Evolutionary conservation across 1,284 basidiomycete species (phyloP).

Genomic region (Ganoderma boninense): DNA sequence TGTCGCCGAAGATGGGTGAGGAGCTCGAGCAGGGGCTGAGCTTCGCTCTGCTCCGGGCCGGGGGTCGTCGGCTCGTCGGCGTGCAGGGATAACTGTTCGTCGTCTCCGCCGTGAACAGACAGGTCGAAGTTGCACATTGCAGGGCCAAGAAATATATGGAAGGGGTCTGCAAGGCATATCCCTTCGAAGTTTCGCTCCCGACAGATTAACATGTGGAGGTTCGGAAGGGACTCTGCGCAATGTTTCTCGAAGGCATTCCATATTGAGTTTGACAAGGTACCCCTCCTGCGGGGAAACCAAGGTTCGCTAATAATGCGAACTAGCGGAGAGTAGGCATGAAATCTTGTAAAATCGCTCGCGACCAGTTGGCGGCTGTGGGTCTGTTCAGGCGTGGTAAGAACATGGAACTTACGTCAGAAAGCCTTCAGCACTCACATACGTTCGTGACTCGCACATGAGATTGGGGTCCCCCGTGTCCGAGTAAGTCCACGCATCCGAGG

Average conservation of each 20-base stretch:
- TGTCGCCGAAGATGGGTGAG: background rate
- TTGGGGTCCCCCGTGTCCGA: background rate
- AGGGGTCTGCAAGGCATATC: background rate
- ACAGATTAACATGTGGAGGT: background rate
- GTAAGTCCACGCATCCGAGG: background rate
- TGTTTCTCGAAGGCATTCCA: background rate
- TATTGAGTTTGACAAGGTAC: background rate
- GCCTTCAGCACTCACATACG: background rate
- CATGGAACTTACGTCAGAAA: background rate
- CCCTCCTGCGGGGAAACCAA: background rate
- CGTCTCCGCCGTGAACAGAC: background rate
- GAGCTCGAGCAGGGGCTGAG: background rate
- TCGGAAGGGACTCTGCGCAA: background rate
- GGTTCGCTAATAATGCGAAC: background rate
- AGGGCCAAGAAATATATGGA: slow-evolving; percentile 2
- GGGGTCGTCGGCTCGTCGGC: background rate
- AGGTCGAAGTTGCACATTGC: slow-evolving; percentile 3
- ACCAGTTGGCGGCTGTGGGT: background rate
- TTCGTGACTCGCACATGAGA: background rate
- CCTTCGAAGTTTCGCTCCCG: background rate
- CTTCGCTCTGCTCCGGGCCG: background rate
- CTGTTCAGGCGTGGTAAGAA: background rate
- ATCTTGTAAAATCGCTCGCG: background rate
- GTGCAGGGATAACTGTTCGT: background rate
- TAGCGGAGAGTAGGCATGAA: background rate